Base-by-base conservation (phyloP, 805 yeast genomes). In the Candida quercuum region DNA sequence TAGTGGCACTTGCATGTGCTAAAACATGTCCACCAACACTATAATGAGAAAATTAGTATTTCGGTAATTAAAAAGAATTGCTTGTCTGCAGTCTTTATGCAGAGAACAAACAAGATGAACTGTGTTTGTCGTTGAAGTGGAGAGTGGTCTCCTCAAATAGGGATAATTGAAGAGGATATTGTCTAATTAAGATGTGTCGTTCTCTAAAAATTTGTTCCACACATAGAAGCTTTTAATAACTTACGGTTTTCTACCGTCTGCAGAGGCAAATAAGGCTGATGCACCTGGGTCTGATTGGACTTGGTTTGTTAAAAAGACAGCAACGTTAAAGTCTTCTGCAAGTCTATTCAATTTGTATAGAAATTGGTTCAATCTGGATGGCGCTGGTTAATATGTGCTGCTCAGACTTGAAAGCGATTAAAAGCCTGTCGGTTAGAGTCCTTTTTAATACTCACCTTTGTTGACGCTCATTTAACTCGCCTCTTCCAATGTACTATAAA, bases 221-320 rank as follows among this genome's bases (percentile, higher is more conserved):
- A 14, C 5, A 39, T 26, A 11, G 8, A 14, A n/a, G n/a, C 28
- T 25, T 25, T 13, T 5, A 17, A 6, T 13, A 16, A 51, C 65
- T 45, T 42, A 62, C 42, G 93, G 91, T 57, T 84, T 84, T 49
- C 87, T 74, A 6, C 91, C 89, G 60, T 84, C 91, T 8, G 87
- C 88, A 36, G 85, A 72, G 22, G 82, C 87, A 73, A 84, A 83
- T 17, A 79, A 63, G 1, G 88, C 81, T 47, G 81, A 75, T 2
- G 91, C 93, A 42, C 88, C 91, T 6, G 88, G 91, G 56, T 84
- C 91, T 7, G 88, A 83, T 45, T 83, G 91, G 13, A 83, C 88
- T 55, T 83, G 91, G 48, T 83, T 83, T 1, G 81, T 76, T 63
- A 83, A 73, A 37, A 83, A 78, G 0, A 83, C 83, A 0, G 91